Evolutionary conservation across 306 rosid genomes (phyloP), one percentile per base, ranked within the genome.

Genomic region (Carpinus fangiana): DNA sequence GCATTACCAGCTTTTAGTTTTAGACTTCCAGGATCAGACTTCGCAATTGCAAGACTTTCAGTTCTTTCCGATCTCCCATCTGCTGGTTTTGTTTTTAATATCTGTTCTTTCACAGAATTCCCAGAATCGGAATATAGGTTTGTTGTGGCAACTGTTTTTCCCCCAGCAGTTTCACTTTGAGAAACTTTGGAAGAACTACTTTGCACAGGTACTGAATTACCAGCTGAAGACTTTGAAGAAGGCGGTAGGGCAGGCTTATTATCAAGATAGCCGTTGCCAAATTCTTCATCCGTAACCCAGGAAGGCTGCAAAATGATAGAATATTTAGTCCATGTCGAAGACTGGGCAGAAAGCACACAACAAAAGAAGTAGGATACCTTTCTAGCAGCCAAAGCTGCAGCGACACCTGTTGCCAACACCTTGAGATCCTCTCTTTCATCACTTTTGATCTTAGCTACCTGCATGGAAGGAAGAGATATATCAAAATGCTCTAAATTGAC

Each of bases 361-460:
- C 43, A n/a, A 60, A 80, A 75, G 21, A 65, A 46, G 12, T 5
- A 59, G 18, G 80, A 77, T 80, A 95, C 99, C 97, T 95, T 95
- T 90, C 98, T 88, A 85, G 98, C 81, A 82, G 99, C 97, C 84
- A 95, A 89, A 45, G 99, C 92, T 67, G 99, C 99, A 60, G 91
- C 92, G 76, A 95, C 99, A 54, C 98, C 97, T 60, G 96, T 95
- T 69, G 99, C 99, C 86, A 95, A 87, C 82, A 95, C 99, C 89
- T 95, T 95, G 66, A 95, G 94, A 88, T 95, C 99, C 84, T 95
- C 99, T 83, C 98, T 95, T 75, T 91, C 99, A 72, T 95, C 99
- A 79, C 87, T 88, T 85, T 95, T 95, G 81, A 95, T 95, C 94
- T 95, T 95, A 78, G 92, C 89, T 18, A 95, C 98, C 99, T 95